Conservation (phyloP, 352 stramenopile species). For the Phytophthora europaea region DNA sequence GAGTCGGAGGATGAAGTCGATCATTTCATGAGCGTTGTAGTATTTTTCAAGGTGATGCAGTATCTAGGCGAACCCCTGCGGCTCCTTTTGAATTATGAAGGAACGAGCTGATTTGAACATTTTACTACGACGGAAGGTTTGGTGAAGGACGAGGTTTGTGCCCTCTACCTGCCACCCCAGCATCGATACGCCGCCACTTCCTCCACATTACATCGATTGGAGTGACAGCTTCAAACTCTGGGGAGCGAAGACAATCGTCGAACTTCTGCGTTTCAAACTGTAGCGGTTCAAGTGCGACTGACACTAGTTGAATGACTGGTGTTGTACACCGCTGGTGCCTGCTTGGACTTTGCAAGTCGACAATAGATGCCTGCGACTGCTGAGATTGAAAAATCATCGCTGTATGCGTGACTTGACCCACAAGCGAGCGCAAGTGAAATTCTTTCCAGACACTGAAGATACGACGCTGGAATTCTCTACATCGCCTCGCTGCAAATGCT, state of each 20-base stretch:
- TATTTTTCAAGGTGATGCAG: background rate
- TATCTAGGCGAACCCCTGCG: no score
- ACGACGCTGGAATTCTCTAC: conserved; percentile 21
- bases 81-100: no score
- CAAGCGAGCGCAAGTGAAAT: conserved; percentile 51
- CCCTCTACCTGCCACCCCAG: conserved; percentile 7
- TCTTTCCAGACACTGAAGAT: conserved; percentile 65
- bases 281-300: conserved; percentile 1
- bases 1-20: conserved; percentile 18
- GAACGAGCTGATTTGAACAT: background rate
- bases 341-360: background rate
- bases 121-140: background rate
- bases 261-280: conserved; percentile 2
- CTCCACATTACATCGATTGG: conserved; percentile 36
- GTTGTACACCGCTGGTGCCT: background rate
- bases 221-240: background rate
- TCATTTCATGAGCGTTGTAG: background rate
- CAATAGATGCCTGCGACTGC: background rate
- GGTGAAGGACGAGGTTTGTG: conserved; percentile 1
- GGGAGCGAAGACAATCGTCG: conserved; percentile 3
- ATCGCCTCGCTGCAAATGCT: conserved; percentile 8
- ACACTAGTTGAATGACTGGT: conserved; percentile 9
- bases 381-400: conserved; percentile 59
- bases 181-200: conserved; percentile 37
- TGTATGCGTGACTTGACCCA: conserved; percentile 70